Base-by-base conservation (phyloP, 1,139 yeast species). In the Casaregolazyma lundiana region DNA sequence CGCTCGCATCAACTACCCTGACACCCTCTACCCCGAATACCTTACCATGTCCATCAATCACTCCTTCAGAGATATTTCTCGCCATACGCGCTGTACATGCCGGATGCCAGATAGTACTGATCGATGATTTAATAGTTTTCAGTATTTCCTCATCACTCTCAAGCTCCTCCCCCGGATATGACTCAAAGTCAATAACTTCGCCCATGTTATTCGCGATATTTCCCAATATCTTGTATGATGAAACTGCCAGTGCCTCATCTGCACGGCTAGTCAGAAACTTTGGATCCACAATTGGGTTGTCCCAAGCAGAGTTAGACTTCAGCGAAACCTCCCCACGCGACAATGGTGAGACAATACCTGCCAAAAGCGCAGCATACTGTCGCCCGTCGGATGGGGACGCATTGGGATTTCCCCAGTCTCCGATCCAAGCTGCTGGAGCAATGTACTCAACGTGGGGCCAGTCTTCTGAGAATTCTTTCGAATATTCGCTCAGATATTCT, bases 1-100 rank as follows among this genome's bases (percentile, higher is more conserved):
- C 56, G 35, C 68, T 63, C 34, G 67, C 61, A 50, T 65, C 69
- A 44, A 64, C 64, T 48, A 65, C 68, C 54, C 68, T 65, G 45
- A 65, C 58, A 48, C 59, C 56, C 57, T 61, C 55, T 43, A 64
- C 58, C n/a, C 67, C 69, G 50, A 64, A 60, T 38, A 65, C 69
- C 51, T 59, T 61, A 49, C 65, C 58, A 47, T 62, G 54, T 38
- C 61, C 58, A 49, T 64, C 67, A 26, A 65, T 59, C 39, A 65
- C 69, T 53, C 68, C 69, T 48, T 56, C 58, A 16, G 45, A 49
- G 41, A 53, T 57, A 38, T 46, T 46, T 50, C 54, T 56, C 21
- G 60, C 57, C 22, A 58, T 54, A 41, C 61, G 57, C 41, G 43
- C 45, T 21, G 62, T 58, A 44, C 62, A 62, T 41, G 61, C 58